phyloP scores from a whole-genome alignment of 768 basidiomycete genomes.

The Lepiota brunneoincarnata region DNA sequence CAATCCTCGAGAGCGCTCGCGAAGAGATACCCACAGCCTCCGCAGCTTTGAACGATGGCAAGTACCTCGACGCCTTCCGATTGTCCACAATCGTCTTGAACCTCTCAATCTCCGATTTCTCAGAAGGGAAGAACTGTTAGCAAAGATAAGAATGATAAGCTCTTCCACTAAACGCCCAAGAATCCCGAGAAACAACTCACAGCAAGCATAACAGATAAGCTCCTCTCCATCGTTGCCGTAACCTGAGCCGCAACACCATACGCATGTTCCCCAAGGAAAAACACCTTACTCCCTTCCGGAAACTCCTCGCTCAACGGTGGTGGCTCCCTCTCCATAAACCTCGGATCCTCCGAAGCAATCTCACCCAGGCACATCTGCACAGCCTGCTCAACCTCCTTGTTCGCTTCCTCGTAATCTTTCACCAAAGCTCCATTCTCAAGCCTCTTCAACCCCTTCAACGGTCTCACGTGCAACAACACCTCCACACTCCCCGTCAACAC shows the following conservation, averaged over 20 bases:
- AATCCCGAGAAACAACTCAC: conserved; percentile 49
- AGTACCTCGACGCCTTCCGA: conserved; percentile 55
- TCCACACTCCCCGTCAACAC: conserved; percentile 83
- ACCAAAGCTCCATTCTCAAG: conserved; percentile 87
- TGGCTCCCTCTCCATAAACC: conserved; percentile 77
- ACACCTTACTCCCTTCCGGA: conserved; percentile 86
- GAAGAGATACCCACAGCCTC: conserved; percentile 72
- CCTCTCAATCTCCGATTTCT: conserved; percentile 72
- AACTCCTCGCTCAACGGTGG: conserved; percentile 86
- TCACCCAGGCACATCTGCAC: conserved; percentile 82
- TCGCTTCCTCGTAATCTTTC: conserved; percentile 86
- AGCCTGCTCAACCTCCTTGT: conserved; percentile 84
- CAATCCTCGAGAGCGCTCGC: conserved; percentile 84
- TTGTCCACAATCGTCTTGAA: conserved; percentile 71
- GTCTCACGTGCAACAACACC: conserved; percentile 82
- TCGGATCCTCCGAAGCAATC: conserved; percentile 87
- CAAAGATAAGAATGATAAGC: neutral
- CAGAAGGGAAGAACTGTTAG: conserved; percentile 80
- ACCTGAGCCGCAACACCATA: conserved; percentile 97
- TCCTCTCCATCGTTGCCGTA: conserved; percentile 60
- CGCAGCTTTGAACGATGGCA: conserved; percentile 76
- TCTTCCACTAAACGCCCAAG: neutral
- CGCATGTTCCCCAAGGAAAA: conserved; percentile 93
- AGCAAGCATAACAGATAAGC: conserved; percentile 84
- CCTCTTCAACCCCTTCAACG: conserved; percentile 91